Conservation (phyloP, 441 rosid species). For the Erodium texanum region DNA sequence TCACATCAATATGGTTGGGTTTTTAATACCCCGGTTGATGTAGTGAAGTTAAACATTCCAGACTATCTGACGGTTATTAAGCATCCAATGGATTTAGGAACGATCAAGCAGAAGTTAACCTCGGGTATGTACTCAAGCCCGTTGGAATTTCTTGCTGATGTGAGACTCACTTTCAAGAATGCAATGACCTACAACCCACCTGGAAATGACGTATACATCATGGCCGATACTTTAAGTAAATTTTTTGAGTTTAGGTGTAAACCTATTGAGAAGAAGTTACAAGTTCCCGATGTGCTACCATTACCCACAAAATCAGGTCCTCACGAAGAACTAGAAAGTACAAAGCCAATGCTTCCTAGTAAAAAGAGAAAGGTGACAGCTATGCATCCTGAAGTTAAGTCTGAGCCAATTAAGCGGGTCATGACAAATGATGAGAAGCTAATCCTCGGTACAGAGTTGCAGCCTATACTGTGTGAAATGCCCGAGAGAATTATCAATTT, state of each 20-base stretch:
- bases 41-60: constrained; percentile 47
- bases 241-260: constrained; percentile 60
- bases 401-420: constrained; percentile 33
- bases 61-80: constrained; percentile 54
- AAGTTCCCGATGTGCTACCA: constrained; percentile 23
- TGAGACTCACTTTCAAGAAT: constrained; percentile 53
- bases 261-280: constrained; percentile 45
- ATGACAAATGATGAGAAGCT: constrained; percentile 55
- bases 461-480: constrained; percentile 44
- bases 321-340: constrained; percentile 25
- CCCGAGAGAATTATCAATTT: constrained; percentile 54
- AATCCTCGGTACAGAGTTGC: constrained; percentile 42
- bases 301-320: constrained; percentile 29
- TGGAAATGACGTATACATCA: constrained; percentile 53
- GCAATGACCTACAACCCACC: constrained; percentile 68
- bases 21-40: constrained; percentile 56
- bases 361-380: constrained; percentile 51
- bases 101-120: constrained; percentile 38
- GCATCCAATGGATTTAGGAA: constrained; percentile 66
- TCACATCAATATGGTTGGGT: constrained; percentile 57
- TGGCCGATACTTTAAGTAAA: constrained; percentile 52
- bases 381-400: constrained; percentile 28
- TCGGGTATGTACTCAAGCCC: constrained; percentile 47
- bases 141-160: constrained; percentile 50
- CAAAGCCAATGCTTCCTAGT: constrained; percentile 34